Evolutionary conservation across 2,329 filamentous ascomycete genomes (phyloP), one percentile per base, ranked within the genome.

Genomic region (Aspergillus hortae): DNA sequence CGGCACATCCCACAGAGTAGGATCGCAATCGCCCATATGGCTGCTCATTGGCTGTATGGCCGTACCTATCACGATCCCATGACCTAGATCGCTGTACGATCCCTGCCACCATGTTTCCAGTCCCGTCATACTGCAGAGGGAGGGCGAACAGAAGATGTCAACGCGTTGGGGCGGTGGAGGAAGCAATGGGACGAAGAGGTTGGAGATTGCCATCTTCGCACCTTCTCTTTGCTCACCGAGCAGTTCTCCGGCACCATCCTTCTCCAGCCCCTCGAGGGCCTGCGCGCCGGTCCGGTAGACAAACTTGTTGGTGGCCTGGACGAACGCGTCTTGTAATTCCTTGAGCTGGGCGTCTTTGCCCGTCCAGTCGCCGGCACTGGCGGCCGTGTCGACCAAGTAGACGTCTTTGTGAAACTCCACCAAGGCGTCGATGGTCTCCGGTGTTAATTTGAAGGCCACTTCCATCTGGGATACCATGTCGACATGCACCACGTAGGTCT

Each of bases 401-500:
- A 97, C 83, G 59, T 96, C 90, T 79, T 94, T 92, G 82, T 99
- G 94, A 74, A 95, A 95, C 71, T 96, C 90, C 70, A 96, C 87
- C 59, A 99, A 83, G 47, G 89, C 77, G 66, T 96, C 91, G 75
- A 99, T 99, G 56, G 92, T 91, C 70, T 97, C 94, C 53, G 87
- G 84, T 21, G 92, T 97, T 67, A 99, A 83, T 82, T 99, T 99
- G 83, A 92, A 97, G 61, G 92, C 94, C 67, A 99, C 91, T 78
- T 97, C 94, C 71, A 95, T 94, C 74, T 92, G 88, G 66, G 95
- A 85, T 54, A 99, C 92, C 91, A 97, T 96, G 78, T 99, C 94
- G 74, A 99, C 91, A 74, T 97, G 92, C 56, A 99, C 94, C 63
- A 97, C 92, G 72, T 99, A 99, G 48, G 94, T 94, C 76, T 97